Evolutionary conservation across 148 eudicot species (phyloP), one percentile per base, ranked within the genome.

Genomic region (Vaccinium myrtillus): DNA sequence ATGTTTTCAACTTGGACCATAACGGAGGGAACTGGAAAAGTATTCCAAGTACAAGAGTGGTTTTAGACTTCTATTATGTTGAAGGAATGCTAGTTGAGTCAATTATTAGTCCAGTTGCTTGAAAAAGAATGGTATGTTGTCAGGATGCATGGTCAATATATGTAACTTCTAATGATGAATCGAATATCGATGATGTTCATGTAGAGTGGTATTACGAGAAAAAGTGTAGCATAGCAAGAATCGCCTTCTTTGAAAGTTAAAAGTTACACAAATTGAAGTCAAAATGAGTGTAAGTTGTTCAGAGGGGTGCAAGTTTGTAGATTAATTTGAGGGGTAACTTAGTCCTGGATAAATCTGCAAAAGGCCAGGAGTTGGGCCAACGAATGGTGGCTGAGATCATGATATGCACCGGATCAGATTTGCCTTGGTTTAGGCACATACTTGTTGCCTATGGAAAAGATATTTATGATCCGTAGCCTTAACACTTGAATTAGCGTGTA

Each of bases 101-200:
- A 16, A 46, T 18, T 75, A 46, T 75, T 36, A 46, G 51, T 39
- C 25, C 51, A 39, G 53, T 75, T 18, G n/a, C 3, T 8, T 19
- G 78, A 43, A 46, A 75, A 74, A 75, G 78, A 75, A 75, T 46
- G 51, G 12, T 46, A 21, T 75, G 50, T 19, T 75, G 53, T 75
- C 51, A 43, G 6, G 23, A 46, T 1, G 11, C 25, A 46, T 46
- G 50, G 51, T 9, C 25, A 8, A 8, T 36, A 46, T 46, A 19
- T 75, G 4, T 43, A 75, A 8, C 78, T 75, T 27, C 23, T 36
- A 43, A 75, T n/a, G n/a, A 75, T 25, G 53, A 46, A 43, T 43
- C 30, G 30, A 27, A 27, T 27, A 27, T 27, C 21, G n/a, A 75
- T 25, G 53, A 46, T 8, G 13, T 73, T 75, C 12, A 18, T 1